phyloP scores from a whole-genome alignment of 306 rosid species.

The Cucumis hystrix region DNA sequence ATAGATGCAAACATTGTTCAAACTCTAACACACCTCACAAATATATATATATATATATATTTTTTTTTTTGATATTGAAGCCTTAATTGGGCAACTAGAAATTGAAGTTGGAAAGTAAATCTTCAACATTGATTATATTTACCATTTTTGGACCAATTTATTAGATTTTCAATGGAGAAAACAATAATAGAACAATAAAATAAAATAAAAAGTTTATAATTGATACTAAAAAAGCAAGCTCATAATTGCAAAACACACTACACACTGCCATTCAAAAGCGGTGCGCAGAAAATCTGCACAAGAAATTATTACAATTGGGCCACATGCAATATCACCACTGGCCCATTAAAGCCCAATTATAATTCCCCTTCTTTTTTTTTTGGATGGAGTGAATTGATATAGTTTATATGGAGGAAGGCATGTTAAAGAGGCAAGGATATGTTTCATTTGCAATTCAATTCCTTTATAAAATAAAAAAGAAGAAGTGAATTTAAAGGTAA shows the following conservation, averaged over 20 bases:
- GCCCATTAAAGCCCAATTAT: constrained; percentile 4
- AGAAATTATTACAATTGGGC: not conserved
- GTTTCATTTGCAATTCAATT: no score
- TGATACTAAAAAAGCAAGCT: not conserved
- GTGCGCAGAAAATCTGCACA: constrained; percentile 1
- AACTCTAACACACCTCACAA: no score
- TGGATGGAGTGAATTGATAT: no score
- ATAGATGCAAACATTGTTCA: no score
- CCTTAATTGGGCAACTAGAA: not conserved
- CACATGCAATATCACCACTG: not conserved
- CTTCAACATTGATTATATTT: not conserved
- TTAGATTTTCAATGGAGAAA: not conserved
- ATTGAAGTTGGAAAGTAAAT: not conserved
- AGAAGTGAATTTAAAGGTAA: no score
- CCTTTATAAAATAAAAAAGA: no score
- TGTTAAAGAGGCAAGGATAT: no score
- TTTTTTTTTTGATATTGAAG: no score
- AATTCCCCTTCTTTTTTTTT: no score
- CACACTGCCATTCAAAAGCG: not conserved
- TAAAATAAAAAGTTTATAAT: not conserved
- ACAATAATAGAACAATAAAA: not conserved
- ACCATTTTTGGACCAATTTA: not conserved
- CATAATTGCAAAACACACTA: not conserved
- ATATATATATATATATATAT: no score
- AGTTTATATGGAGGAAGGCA: no score